Conservation (phyloP, 164 flowering plant genomes). For the Pachysandra terminalis region DNA sequence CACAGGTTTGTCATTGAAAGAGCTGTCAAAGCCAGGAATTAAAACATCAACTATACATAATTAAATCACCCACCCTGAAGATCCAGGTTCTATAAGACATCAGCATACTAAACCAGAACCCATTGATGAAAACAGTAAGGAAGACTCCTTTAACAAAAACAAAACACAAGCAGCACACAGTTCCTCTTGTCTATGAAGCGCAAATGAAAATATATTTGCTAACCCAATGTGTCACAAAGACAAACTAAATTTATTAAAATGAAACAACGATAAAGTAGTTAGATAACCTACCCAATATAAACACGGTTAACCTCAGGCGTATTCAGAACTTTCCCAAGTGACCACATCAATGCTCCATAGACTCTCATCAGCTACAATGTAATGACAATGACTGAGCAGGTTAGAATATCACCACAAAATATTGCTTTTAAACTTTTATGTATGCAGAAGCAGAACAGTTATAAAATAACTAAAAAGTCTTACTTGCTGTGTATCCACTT, state of each 20-base stretch:
- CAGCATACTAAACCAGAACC: background rate
- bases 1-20: constrained; percentile 94
- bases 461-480: constrained; percentile 10
- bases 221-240: background rate
- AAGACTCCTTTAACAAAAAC: background rate
- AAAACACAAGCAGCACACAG: background rate
- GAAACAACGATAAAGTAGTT: background rate
- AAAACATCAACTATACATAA: background rate
- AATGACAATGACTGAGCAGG: background rate
- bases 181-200: background rate
- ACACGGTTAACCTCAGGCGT: constrained; percentile 94
- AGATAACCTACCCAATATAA: constrained; percentile 79
- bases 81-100: too few species aligned
- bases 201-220: background rate
- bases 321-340: constrained; percentile 92
- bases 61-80: too few species aligned
- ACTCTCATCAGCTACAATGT: constrained; percentile 64
- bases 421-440: background rate
- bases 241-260: background rate
- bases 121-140: background rate
- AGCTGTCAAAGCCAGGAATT: constrained; percentile 43
- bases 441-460: background rate
- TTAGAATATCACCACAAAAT: background rate
- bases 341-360: constrained; percentile 99
- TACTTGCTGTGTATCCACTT: constrained; percentile 97